These are phyloP conservation scores for Parachaetomium inaequale DNA, from an alignment of 495 filamentous ascomycete species.

Conservation along the genomic window DNA sequence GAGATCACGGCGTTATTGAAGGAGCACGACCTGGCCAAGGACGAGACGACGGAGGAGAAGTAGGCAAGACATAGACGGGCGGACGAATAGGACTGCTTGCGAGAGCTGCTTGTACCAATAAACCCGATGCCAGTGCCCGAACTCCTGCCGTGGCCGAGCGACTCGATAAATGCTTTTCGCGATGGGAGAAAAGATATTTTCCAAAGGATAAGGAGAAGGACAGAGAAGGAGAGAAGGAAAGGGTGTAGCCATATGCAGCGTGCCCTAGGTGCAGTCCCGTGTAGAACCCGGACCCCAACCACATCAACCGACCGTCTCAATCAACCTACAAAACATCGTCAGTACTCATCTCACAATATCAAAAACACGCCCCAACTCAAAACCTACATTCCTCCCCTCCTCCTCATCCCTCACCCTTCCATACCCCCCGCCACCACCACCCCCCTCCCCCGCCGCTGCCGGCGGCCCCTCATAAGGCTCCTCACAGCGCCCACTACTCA, in stretches of 20 bases:
- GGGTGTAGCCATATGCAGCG: too few species aligned
- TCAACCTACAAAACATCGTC: constrained; percentile 15
- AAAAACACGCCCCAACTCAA: constrained; percentile 20
- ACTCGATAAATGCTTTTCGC: too few species aligned
- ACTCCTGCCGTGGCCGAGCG: too few species aligned
- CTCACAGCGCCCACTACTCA: constrained; percentile 46
- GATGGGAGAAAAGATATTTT: too few species aligned
- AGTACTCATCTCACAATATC: constrained; percentile 21
- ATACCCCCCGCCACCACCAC: constrained; percentile 20
- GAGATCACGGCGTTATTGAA: constrained; percentile 92
- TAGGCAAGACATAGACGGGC: constrained; percentile 23
- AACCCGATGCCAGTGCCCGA: constrained; percentile 2
- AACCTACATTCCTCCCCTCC: constrained; percentile 35
- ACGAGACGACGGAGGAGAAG: constrained; percentile 68
- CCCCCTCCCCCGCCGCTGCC: constrained; percentile 10
- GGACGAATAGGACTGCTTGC: constrained; percentile 16
- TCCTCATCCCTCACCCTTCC: constrained; percentile 36
- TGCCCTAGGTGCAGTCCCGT: too few species aligned
- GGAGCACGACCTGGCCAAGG: constrained; percentile 92
- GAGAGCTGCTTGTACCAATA: constrained; percentile 33
- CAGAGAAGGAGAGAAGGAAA: too few species aligned
- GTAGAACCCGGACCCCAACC: background rate
- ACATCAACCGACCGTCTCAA: background rate
- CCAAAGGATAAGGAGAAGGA: too few species aligned
- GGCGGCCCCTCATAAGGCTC: constrained; percentile 47